Conservation (phyloP, 169 alveolate species). For the Cryptosporidium meleagridis region DNA sequence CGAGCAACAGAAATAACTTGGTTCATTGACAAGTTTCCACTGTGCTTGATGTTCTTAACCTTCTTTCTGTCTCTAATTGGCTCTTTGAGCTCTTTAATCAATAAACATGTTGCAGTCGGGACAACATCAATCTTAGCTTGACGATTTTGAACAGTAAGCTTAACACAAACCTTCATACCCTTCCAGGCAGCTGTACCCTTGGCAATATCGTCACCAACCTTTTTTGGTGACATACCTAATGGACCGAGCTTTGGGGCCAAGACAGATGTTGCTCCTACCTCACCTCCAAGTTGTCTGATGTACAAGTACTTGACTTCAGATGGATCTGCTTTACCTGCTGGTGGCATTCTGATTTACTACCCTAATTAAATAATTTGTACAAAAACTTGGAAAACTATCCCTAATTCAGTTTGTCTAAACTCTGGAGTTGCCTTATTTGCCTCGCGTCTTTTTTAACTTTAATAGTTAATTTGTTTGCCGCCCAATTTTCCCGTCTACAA, state of each 20-base stretch:
- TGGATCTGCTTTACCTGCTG: slow-evolving; percentile 77
- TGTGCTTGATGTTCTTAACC: slow-evolving; percentile 94
- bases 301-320: slow-evolving; percentile 82
- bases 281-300: slow-evolving; percentile 97
- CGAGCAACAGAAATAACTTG: slow-evolving; percentile 92
- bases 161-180: slow-evolving; percentile 94
- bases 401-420: slow-evolving; percentile 1
- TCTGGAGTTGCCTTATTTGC: slow-evolving; percentile 1
- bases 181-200: slow-evolving; percentile 96
- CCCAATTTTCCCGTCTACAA: slow-evolving; percentile 65
- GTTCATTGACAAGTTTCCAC: slow-evolving; percentile 95
- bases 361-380: background rate
- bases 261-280: slow-evolving; percentile 96
- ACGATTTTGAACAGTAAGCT: slow-evolving; percentile 92
- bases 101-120: slow-evolving; percentile 95
- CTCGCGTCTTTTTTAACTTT: slow-evolving; percentile 64
- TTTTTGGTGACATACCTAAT: slow-evolving; percentile 95
- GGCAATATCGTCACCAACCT: slow-evolving; percentile 97
- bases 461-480: background rate
- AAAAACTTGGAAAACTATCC: slow-evolving; percentile 15
- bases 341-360: slow-evolving; percentile 65
- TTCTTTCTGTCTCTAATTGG: slow-evolving; percentile 96
- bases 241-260: slow-evolving; percentile 99
- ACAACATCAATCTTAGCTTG: slow-evolving; percentile 92
- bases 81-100: slow-evolving; percentile 95